phyloP scores from a whole-genome alignment of 129 eudicot species.

The Flaveria trinervia region DNA sequence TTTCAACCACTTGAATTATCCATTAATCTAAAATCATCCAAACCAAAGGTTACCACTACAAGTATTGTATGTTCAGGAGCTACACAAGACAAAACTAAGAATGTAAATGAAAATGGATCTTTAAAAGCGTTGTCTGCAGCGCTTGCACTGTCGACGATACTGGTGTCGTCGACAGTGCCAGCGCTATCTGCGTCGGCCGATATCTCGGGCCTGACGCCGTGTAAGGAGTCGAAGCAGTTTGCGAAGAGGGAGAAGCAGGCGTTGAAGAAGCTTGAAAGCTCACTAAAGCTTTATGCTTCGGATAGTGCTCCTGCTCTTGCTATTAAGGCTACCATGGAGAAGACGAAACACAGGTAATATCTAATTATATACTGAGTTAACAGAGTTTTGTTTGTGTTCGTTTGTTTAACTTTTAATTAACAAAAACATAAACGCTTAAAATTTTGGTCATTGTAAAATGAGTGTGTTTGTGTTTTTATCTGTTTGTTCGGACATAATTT shows the following conservation, averaged over 20 bases:
- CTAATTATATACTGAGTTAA: too few relatives aligned
- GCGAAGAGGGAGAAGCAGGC: slow-evolving; percentile 91
- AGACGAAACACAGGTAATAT: slow-evolving; percentile 76
- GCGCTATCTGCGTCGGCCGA: slow-evolving; percentile 77
- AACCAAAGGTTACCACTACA: slow-evolving; percentile 14
- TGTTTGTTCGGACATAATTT: too few relatives aligned
- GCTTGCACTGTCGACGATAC: slow-evolving; percentile 71
- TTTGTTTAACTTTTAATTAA: neutral
- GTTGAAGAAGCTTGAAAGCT: slow-evolving; percentile 76
- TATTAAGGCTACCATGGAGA: slow-evolving; percentile 90
- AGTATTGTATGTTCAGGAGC: slow-evolving; percentile 32
- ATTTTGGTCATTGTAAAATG: too few relatives aligned
- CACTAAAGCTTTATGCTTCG: slow-evolving; percentile 84
- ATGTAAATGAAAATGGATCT: slow-evolving; percentile 24
- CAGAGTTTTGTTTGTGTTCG: too few relatives aligned
- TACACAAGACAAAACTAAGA: slow-evolving; percentile 14
- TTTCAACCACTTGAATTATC: slow-evolving; percentile 35
- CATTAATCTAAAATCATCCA: slow-evolving; percentile 22
- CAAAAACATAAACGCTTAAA: too few relatives aligned
- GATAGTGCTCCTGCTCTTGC: slow-evolving; percentile 98
- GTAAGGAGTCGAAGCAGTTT: slow-evolving; percentile 95
- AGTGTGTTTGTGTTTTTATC: too few relatives aligned
- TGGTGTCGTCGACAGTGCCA: slow-evolving; percentile 66
- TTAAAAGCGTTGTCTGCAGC: slow-evolving; percentile 77
- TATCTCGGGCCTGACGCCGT: slow-evolving; percentile 87